phyloP scores from a whole-genome alignment of 129 eudicot species.

The Flaveria trinervia region DNA sequence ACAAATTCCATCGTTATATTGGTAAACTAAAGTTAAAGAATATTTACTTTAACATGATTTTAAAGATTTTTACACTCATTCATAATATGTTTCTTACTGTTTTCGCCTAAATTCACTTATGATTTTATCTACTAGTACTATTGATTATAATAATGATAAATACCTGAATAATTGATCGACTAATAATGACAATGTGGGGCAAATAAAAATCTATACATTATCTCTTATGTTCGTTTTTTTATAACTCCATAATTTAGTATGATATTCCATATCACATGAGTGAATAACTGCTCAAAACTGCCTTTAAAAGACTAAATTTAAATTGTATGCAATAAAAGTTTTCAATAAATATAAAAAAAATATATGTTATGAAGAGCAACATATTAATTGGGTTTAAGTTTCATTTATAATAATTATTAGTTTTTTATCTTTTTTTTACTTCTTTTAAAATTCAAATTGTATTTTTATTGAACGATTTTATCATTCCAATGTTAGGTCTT shows the following conservation, averaged over 20 bases:
- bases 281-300: no score
- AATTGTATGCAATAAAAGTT: no score
- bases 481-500: no score
- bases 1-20: not conserved
- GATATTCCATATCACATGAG: no score
- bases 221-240: not conserved
- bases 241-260: not conserved
- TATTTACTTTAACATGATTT: not conserved
- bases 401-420: no score
- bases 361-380: no score
- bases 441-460: no score
- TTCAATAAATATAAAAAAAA: no score
- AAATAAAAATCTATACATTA: not conserved
- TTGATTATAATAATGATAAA: not conserved
- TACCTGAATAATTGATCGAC: not conserved
- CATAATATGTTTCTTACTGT: not conserved
- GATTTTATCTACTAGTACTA: not conserved
- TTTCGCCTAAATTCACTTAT: not conserved
- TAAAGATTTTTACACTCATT: not conserved
- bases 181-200: slow-evolving; percentile 13
- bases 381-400: no score
- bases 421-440: no score
- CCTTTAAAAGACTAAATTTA: no score
- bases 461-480: no score
- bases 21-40: not conserved